Evolutionary conservation across 1,284 basidiomycete genomes (phyloP), one percentile per base, ranked within the genome.

Genomic region (Ceratobasidium sp.): DNA sequence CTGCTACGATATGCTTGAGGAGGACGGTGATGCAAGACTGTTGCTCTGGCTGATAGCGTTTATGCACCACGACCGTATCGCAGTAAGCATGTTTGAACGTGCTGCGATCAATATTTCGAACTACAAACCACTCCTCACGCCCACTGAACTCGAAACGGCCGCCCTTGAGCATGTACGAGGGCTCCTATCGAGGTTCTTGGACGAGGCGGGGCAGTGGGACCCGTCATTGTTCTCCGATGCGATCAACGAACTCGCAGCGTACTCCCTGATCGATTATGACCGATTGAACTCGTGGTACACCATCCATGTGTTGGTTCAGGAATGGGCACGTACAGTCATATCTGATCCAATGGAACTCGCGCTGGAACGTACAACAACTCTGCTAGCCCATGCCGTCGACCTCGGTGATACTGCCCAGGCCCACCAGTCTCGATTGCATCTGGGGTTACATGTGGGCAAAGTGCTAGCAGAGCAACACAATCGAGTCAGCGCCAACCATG

Each of bases 211-310:
- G 7, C 4, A 10, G 10, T 64, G 60, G 60, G 22, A 64, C 32
- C 8, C 15, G 12, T 31, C 10, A 1, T 17, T 1, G 5, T 64
- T 64, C 25, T 22, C 40, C 13, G n/a, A 1, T 8, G 32, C 35
- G 3, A 64, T 64, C 32, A 34, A n/a, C 4, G 60, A 64, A 15
- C 34, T 52, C 32, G 27, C 10, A 20, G 35, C 60, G 32, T 52
- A 35, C 20, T 64, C 60, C 3, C 60, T 64, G 1, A 40, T 64
- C 10, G 47, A 22, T 1, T 64, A 35, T 31, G 60, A 64, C 25
- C 47, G 20, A 29, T 20, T 29, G 10, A 64, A 64, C 47, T 12
- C 15, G 17, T 2, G 17, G 3, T 49, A 60, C n/a, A 45, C 52
- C n/a, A 32, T 70, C 12, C 56, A 62, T 27, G n/a, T 32, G 0